These are phyloP conservation scores for Mycena epipterygia DNA, from an alignment of 768 basidiomycete species.

Conservation along the genomic window DNA sequence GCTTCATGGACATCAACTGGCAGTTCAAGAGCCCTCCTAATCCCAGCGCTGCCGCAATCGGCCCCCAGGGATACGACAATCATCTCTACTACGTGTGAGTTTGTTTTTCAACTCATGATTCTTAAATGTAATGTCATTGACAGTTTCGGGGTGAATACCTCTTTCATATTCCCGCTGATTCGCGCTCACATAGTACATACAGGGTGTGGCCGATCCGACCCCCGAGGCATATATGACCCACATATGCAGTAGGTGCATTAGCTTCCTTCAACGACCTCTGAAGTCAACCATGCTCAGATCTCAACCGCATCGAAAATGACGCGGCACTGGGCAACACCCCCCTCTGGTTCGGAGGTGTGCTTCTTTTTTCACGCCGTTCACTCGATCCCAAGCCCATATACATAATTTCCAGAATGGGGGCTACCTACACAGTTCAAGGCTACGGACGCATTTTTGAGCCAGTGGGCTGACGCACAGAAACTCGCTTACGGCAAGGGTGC, in stretches of 20 bases:
- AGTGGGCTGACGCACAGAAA: slow-evolving; percentile 80
- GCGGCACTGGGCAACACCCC: slow-evolving; percentile 60
- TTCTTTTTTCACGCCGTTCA: neutral
- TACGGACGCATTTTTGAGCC: slow-evolving; percentile 62
- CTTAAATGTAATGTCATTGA: neutral
- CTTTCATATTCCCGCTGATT: slow-evolving; percentile 14
- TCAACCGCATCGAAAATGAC: slow-evolving; percentile 66
- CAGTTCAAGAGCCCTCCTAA: slow-evolving; percentile 78
- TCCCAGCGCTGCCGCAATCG: slow-evolving; percentile 75
- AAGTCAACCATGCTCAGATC: slow-evolving; percentile 59
- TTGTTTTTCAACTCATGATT: neutral
- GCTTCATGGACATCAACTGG: slow-evolving; percentile 89
- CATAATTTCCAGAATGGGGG: slow-evolving; percentile 61
- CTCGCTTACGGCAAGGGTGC: slow-evolving; percentile 63
- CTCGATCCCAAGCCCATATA: neutral
- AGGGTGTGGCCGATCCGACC: slow-evolving; percentile 81
- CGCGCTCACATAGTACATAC: slow-evolving; percentile 14
- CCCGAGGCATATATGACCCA: slow-evolving; percentile 73
- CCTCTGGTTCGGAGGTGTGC: slow-evolving; percentile 63
- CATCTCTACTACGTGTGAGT: slow-evolving; percentile 83
- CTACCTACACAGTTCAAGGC: slow-evolving; percentile 69
- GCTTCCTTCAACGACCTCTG: neutral
- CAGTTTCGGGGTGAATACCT: slow-evolving; percentile 69
- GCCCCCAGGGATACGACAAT: slow-evolving; percentile 82
- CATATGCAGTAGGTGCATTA: slow-evolving; percentile 74